phyloP scores from a whole-genome alignment of 2,329 filamentous ascomycete species.

The Graphilbum sp. region DNA sequence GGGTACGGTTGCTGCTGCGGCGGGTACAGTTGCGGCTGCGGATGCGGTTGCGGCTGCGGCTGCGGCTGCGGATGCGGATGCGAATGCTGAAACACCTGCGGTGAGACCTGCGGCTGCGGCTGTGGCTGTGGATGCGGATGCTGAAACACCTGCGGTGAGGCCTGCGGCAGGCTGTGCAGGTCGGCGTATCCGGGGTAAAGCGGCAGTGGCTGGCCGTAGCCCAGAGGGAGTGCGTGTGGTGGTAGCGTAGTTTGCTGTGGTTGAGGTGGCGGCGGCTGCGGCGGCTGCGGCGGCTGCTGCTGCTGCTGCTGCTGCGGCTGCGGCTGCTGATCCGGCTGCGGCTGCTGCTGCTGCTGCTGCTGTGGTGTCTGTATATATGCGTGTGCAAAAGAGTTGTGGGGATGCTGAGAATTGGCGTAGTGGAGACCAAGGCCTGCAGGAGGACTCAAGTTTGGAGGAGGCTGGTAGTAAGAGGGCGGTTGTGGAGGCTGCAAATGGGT shows the following conservation, averaged over 20 bases:
- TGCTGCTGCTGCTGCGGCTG: conserved; percentile 11
- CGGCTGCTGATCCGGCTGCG: no score
- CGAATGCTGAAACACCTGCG: not conserved
- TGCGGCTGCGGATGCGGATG: conserved; percentile 3
- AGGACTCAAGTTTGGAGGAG: conserved; percentile 2
- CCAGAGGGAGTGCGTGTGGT: no score
- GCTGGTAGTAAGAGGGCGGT: conserved; percentile 9
- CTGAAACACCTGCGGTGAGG: not conserved
- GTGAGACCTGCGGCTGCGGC: not conserved
- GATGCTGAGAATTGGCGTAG: not conserved
- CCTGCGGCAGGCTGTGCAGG: no score
- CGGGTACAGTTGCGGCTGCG: conserved; percentile 1
- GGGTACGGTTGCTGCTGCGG: conserved; percentile 5
- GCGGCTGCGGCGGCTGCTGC: not conserved
- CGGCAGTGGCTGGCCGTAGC: no score
- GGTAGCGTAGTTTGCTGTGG: no score
- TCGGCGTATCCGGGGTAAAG: no score
- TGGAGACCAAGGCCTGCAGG: not conserved
- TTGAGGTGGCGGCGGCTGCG: not conserved
- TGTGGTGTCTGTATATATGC: no score
- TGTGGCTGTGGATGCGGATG: not conserved
- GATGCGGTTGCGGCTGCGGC: conserved; percentile 4
- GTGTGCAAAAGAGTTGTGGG: conserved; percentile 2
- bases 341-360: no score
- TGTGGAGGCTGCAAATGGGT: conserved; percentile 10